Base-by-base conservation (phyloP, 2,329 filamentous ascomycete genomes). In the Ceratocystis ficicola region DNA sequence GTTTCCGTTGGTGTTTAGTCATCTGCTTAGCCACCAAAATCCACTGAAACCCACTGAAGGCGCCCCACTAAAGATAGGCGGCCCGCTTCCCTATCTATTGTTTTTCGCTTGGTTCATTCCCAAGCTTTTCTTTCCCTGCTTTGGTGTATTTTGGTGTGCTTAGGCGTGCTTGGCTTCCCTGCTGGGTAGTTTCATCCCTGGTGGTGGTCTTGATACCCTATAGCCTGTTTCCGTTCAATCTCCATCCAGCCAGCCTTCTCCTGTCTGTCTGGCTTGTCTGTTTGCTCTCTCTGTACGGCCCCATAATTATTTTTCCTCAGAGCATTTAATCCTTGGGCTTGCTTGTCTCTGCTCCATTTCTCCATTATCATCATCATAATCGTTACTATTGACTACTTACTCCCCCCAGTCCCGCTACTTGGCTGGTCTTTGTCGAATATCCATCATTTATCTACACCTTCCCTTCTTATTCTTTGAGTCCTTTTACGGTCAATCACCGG, bases 321-420 rank as follows among this genome's bases (percentile, higher is more conserved):
- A 17, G 32, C 28, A 57, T 30, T 22, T 41, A 41, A 57, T 57
- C 25, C 52, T 57, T 17, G 52, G 52, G 12, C 52, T 30, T 57
- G 52, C n/a, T 57, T 57, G 25, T 57, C 36, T 57, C 52, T 57
- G 15, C 28, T 57, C 30, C 52, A 57, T 57, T 57, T 57, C 52
- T 57, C 52, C 52, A 57, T 57, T n/a, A 57, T 30, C 52, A 57
- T 57, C 52, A 57, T 15, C 52, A 57, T 55, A 25, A 57, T 28
- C 52, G 8, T 12, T 30, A 57, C 52, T 15, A 57, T 17, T 17
- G 20, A 25, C 52, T 10, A 15, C 52, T 30, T 10, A 15, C 52
- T 30, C 52, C 28, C 17, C 22, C 25, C 17, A 36, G 8, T 36
- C 8, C 32, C 10, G 2, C 3, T 36, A 36, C 32, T 41, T 41